phyloP scores from a whole-genome alignment of 2,329 filamentous ascomycete species.

The Aspergillus aculeatus region DNA sequence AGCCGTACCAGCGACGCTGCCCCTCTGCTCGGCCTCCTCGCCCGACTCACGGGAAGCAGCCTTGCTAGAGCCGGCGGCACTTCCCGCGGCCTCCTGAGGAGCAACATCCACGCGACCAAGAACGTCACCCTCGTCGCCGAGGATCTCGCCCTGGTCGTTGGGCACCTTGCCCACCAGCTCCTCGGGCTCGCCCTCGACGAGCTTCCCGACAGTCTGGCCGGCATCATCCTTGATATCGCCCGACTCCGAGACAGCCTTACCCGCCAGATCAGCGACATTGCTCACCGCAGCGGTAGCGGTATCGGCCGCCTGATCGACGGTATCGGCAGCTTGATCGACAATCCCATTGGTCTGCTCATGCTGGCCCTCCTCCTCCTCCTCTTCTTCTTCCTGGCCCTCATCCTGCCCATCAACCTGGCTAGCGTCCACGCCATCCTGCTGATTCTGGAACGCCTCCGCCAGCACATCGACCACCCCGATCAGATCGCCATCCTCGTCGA shows the following conservation, averaged over 20 bases:
- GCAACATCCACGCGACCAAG: constrained; percentile 38
- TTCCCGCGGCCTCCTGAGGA: constrained; percentile 40
- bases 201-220: constrained; percentile 38
- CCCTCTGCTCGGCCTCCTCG: not conserved
- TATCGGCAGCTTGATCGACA: not conserved
- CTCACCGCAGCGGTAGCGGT: constrained; percentile 25
- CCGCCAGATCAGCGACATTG: constrained; percentile 36
- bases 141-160: constrained; percentile 36
- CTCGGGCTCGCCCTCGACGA: constrained; percentile 41
- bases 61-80: not conserved
- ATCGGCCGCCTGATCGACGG: not conserved
- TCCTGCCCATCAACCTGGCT: not conserved
- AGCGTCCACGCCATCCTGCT: not conserved
- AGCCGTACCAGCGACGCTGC: not conserved
- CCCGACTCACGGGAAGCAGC: not conserved
- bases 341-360: not conserved
- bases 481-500: constrained; percentile 34
- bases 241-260: constrained; percentile 51
- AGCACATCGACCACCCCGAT: constrained; percentile 40
- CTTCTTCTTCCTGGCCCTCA: not conserved
- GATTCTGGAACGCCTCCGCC: constrained; percentile 22
- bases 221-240: constrained; percentile 52
- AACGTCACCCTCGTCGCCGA: constrained; percentile 36
- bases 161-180: constrained; percentile 42
- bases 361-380: not conserved